These are phyloP conservation scores for Graphiopsis chlorocephala DNA, from an alignment of 2,329 filamentous ascomycete genomes.

Conservation along the genomic window DNA sequence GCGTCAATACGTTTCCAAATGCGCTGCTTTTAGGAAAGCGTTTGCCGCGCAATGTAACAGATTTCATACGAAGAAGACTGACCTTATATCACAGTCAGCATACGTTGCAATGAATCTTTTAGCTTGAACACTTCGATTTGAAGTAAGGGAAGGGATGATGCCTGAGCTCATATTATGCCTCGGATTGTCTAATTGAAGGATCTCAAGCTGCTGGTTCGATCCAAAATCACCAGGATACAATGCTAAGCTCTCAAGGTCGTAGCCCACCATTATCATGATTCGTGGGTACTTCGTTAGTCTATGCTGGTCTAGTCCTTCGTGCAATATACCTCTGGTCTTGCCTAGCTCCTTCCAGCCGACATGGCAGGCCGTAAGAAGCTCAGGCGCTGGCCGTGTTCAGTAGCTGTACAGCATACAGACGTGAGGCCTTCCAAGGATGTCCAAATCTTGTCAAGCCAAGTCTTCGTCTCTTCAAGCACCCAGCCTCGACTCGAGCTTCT, in stretches of 20 bases:
- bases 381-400: not conserved
- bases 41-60: no score
- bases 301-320: not conserved
- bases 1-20: no score
- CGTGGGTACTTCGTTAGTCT: not conserved
- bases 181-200: not conserved
- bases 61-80: no score
- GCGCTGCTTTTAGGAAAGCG: no score
- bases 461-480: slow-evolving; percentile 20
- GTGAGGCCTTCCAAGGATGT: not conserved
- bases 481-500: slow-evolving; percentile 28
- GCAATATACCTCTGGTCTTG: not conserved
- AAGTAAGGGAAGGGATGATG: no score
- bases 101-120: no score
- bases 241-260: not conserved
- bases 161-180: not conserved
- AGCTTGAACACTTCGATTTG: no score
- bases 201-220: not conserved
- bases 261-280: not conserved
- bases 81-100: no score
- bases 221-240: not conserved
- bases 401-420: not conserved
- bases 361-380: not conserved
- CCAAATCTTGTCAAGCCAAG: not conserved
- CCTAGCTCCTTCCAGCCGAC: not conserved